These are phyloP conservation scores for Schizothecium vesticola DNA, from an alignment of 495 filamentous ascomycete species.

Conservation along the genomic window DNA sequence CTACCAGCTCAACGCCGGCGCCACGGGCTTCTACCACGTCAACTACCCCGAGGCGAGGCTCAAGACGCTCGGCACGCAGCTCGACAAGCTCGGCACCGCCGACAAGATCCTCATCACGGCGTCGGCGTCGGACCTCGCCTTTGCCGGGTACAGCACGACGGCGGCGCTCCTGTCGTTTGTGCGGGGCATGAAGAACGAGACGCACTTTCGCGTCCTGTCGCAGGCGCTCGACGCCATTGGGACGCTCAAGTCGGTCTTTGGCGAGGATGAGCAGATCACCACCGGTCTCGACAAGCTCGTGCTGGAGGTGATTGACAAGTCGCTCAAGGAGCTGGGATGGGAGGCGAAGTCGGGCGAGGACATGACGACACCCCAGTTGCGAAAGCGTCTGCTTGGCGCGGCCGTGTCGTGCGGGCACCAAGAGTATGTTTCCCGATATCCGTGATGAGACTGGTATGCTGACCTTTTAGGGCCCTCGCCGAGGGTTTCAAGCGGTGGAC, in stretches of 20 bases:
- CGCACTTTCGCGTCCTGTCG: conserved; percentile 81
- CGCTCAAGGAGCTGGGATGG: conserved; percentile 80
- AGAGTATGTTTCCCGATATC: conserved; percentile 44
- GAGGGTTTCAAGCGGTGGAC: conserved; percentile 74
- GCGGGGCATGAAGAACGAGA: conserved; percentile 74
- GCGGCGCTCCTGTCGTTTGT: conserved; percentile 73
- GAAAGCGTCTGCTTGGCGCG: conserved; percentile 68
- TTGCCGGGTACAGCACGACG: conserved; percentile 77
- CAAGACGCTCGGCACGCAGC: conserved; percentile 67
- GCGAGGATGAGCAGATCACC: conserved; percentile 49
- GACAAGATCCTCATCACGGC: conserved; percentile 90
- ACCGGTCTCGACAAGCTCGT: conserved; percentile 67
- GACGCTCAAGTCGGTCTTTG: conserved; percentile 46
- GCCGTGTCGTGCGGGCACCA: conserved; percentile 71
- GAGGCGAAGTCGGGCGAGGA: conserved; percentile 69
- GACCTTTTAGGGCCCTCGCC: conserved; percentile 48
- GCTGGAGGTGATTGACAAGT: conserved; percentile 61
- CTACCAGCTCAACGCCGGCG: conserved; percentile 87
- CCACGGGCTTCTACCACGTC: conserved; percentile 87
- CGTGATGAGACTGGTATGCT: background rate
- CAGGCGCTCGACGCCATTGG: conserved; percentile 68
- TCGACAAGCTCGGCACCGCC: conserved; percentile 66
- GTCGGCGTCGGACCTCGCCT: conserved; percentile 85
- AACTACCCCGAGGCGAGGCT: conserved; percentile 81
- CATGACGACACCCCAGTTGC: conserved; percentile 73